Evolutionary conservation across 2,329 filamentous ascomycete species (phyloP).

Genomic region (Calonectria henricotiae): DNA sequence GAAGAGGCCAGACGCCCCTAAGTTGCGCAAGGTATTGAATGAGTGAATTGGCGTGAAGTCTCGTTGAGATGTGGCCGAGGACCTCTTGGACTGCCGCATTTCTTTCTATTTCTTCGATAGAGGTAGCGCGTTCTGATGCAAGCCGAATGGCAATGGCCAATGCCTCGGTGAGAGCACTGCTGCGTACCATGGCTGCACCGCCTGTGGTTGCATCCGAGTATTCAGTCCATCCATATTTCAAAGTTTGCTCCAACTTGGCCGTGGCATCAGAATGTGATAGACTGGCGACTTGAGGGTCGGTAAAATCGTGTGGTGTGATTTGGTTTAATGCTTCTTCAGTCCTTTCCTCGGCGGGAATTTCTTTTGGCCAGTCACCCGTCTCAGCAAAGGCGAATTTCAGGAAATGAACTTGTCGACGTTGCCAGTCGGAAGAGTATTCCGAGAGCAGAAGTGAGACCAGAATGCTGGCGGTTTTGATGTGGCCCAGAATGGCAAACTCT

Average conservation of each 20-base stretch:
- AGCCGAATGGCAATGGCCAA: not conserved
- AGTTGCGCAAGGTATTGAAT: not conserved
- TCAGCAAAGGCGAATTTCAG: not conserved
- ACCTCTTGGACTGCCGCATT: not conserved
- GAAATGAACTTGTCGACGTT: not conserved
- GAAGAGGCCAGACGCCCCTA: not conserved
- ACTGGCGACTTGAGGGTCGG: not conserved
- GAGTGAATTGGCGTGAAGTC: not conserved
- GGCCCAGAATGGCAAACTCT: not conserved
- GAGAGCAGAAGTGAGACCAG: not conserved
- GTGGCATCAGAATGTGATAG: not conserved
- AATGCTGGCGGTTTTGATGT: not conserved
- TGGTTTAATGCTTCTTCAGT: not conserved
- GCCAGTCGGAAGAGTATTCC: not conserved
- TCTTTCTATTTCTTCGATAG: not conserved
- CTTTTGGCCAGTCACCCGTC: not conserved
- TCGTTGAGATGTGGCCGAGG: not conserved
- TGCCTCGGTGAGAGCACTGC: not conserved
- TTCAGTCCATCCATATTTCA: not conserved
- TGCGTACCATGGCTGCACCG: not conserved
- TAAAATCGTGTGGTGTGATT: not conserved
- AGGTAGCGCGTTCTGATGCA: not conserved
- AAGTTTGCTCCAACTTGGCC: not conserved
- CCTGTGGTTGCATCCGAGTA: constrained; percentile 1
- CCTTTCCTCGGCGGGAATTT: not conserved